phyloP scores from a whole-genome alignment of 495 filamentous ascomycete genomes.

The Penicillium lagena region DNA sequence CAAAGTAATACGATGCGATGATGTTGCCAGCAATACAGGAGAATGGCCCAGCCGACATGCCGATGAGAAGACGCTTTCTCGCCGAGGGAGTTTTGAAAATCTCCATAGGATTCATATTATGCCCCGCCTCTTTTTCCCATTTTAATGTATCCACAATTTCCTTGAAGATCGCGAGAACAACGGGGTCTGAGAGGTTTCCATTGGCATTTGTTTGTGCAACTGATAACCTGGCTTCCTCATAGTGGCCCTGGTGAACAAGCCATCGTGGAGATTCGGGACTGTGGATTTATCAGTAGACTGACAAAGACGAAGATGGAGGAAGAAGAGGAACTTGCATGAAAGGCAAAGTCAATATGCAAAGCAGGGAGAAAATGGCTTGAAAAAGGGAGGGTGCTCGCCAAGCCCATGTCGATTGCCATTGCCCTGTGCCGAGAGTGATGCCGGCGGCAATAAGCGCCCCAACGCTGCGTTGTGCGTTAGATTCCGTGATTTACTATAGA shows the following conservation, averaged over 20 bases:
- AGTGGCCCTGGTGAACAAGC: constrained; percentile 34
- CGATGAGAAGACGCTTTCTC: constrained; percentile 40
- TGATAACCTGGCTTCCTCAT: constrained; percentile 20
- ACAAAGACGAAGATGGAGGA: too few relatives aligned
- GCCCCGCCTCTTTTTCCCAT: constrained; percentile 39
- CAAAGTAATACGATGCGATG: constrained; percentile 45
- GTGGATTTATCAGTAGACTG: neutral
- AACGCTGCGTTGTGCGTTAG: constrained; percentile 10
- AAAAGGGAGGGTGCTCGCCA: constrained; percentile 51
- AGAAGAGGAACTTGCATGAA: constrained; percentile 30
- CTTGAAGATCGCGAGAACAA: constrained; percentile 27
- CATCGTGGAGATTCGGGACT: constrained; percentile 48
- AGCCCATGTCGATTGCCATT: constrained; percentile 42
- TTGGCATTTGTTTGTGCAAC: constrained; percentile 44
- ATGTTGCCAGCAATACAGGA: constrained; percentile 45
- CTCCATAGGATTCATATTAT: constrained; percentile 32
- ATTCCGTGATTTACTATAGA: neutral
- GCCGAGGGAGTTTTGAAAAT: constrained; percentile 31
- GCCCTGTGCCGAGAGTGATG: constrained; percentile 44
- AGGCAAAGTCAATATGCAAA: constrained; percentile 46
- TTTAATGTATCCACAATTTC: constrained; percentile 27
- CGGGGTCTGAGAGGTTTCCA: constrained; percentile 30
- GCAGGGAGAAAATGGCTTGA: constrained; percentile 45
- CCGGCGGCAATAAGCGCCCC: constrained; percentile 45
- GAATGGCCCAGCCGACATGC: constrained; percentile 34